phyloP scores from a whole-genome alignment of 352 stramenopile genomes.

The Globisporangium recalcitrans region DNA sequence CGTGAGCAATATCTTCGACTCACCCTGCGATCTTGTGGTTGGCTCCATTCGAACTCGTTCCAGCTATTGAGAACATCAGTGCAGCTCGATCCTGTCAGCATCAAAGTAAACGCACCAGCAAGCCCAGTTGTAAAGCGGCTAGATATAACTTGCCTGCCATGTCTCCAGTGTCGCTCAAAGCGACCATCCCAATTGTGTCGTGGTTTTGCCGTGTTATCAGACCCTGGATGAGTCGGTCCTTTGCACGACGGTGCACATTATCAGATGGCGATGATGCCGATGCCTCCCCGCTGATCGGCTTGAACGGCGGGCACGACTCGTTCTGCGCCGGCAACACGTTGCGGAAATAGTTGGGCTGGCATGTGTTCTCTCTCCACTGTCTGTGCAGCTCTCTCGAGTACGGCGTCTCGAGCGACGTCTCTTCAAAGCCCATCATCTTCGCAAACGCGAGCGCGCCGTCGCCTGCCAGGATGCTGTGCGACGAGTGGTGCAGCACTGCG shows the following conservation, averaged over 20 bases:
- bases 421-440: slow-evolving; percentile 88
- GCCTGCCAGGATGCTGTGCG: slow-evolving; percentile 83
- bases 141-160: slow-evolving; percentile 45
- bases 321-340: slow-evolving; percentile 74
- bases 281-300: slow-evolving; percentile 21
- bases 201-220: slow-evolving; percentile 71
- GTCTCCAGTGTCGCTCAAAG: slow-evolving; percentile 43
- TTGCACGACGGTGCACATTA: neutral
- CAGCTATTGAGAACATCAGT: slow-evolving; percentile 28
- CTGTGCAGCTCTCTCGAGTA: slow-evolving; percentile 47
- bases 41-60: slow-evolving; percentile 87
- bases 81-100: neutral
- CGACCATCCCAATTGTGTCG: slow-evolving; percentile 90
- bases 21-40: slow-evolving; percentile 88
- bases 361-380: slow-evolving; percentile 55
- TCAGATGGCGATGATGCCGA: neutral
- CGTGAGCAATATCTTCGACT: no score
- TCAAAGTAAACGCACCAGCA: neutral
- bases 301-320: slow-evolving; percentile 76
- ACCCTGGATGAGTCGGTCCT: slow-evolving; percentile 10
- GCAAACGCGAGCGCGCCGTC: slow-evolving; percentile 84
- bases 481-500: slow-evolving; percentile 85
- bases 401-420: slow-evolving; percentile 61
- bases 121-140: no score
- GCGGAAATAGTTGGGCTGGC: slow-evolving; percentile 90